Conservation (phyloP, 495 filamentous ascomycete genomes). For the Sphaerosporella brunnea region DNA sequence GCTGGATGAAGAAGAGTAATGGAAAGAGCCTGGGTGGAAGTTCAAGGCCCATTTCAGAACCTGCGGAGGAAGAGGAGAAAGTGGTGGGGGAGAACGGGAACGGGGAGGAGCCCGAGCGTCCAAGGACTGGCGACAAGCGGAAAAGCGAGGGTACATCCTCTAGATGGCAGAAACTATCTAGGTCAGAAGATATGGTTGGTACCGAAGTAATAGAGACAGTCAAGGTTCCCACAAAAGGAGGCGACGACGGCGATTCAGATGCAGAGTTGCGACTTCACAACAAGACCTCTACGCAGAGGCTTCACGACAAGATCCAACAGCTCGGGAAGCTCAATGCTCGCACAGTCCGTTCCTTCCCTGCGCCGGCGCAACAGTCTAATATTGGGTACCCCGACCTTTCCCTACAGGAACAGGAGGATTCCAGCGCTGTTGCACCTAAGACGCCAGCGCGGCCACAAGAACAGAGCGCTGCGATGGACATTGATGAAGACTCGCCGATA, state of each 20-base stretch:
- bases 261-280: constrained; percentile 38
- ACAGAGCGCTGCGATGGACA: background rate
- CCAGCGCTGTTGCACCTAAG: constrained; percentile 30
- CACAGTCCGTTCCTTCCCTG: constrained; percentile 17
- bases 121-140: constrained; percentile 6
- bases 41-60: constrained; percentile 28
- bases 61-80: constrained; percentile 41
- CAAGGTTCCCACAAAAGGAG: constrained; percentile 1
- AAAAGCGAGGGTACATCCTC: constrained; percentile 2
- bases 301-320: constrained; percentile 88
- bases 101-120: constrained; percentile 8
- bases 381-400: constrained; percentile 41
- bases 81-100: constrained; percentile 29
- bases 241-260: constrained; percentile 14
- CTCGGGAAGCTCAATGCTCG: constrained; percentile 46
- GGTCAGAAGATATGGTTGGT: background rate
- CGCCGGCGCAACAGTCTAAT: constrained; percentile 16
- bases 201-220: background rate
- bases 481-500: background rate
- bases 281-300: constrained; percentile 75
- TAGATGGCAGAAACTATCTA: constrained; percentile 3
- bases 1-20: constrained; percentile 29
- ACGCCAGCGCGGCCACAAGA: constrained; percentile 17
- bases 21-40: constrained; percentile 30
- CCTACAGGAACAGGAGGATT: constrained; percentile 27